A percentile compares a stretch with the other conserved stretches of the same genome.
Conservation (phyloP, 805 yeast genomes). For the Schwanniomyces polymorphus region DNA sequence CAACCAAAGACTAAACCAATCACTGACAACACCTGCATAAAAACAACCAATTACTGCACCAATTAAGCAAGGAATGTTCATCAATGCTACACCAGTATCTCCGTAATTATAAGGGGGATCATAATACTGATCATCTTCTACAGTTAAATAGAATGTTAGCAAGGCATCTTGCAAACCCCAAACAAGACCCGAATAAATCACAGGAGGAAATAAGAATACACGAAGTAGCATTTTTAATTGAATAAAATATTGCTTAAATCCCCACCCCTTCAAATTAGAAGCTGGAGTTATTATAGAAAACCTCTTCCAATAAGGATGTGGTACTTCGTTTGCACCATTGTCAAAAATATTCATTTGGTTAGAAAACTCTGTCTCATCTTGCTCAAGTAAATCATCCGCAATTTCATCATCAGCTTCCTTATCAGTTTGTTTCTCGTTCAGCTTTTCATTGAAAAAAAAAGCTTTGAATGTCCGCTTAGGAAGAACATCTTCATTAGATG, state of each 20-base stretch:
- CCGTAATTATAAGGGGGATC: conserved; percentile 35
- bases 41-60: conserved; percentile 41
- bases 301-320: conserved; percentile 25
- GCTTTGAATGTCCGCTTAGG: conserved; percentile 8
- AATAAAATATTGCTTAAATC: conserved; percentile 41
- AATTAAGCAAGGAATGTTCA: conserved; percentile 40
- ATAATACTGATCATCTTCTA: conserved; percentile 35
- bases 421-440: neutral
- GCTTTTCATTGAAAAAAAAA: neutral
- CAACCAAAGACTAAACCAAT: conserved; percentile 35
- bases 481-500: neutral
- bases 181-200: conserved; percentile 34
- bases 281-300: conserved; percentile 35
- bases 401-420: neutral
- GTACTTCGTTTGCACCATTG: conserved; percentile 27
- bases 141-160: conserved; percentile 39
- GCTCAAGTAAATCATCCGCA: conserved; percentile 2
- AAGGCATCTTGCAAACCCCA: conserved; percentile 43
- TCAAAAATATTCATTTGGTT: conserved; percentile 47
- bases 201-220: conserved; percentile 37
- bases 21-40: conserved; percentile 33
- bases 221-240: conserved; percentile 31
- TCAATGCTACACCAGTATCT: conserved; percentile 35
- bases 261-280: conserved; percentile 35
- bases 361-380: neutral